A percentile compares a stretch with the other conserved stretches of the same genome.
phyloP scores from a whole-genome alignment of 768 basidiomycete species.

The Psilocybe cubensis region DNA sequence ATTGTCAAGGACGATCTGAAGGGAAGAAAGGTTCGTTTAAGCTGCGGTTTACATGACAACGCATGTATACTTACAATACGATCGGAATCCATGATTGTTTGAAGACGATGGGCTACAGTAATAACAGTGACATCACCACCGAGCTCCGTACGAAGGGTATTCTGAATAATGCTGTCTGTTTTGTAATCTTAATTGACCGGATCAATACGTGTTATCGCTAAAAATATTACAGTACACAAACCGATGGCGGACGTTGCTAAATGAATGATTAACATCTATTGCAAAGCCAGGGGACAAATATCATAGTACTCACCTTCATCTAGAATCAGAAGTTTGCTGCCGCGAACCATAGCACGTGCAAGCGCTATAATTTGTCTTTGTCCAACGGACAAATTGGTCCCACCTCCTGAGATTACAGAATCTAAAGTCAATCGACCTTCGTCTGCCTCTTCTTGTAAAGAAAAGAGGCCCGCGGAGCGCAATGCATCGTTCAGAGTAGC shows the following conservation, averaged over 20 bases:
- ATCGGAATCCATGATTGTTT: conserved; percentile 72
- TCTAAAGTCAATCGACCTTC: conserved; percentile 54
- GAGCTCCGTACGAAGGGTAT: conserved; percentile 68
- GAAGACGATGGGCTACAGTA: conserved; percentile 72
- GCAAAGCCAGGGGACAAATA: background rate
- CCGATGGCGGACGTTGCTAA: conserved; percentile 53
- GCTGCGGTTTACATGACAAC: background rate
- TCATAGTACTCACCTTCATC: conserved; percentile 52
- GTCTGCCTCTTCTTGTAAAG: conserved; percentile 44
- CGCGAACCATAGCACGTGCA: conserved; percentile 62
- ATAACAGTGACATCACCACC: conserved; percentile 61
- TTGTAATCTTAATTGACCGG: conserved; percentile 46
- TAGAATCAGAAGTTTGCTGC: conserved; percentile 62
- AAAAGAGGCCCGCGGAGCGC: conserved; percentile 42
- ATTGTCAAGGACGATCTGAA: conserved; percentile 15
- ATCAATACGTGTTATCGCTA: background rate
- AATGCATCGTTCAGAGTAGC: conserved; percentile 41
- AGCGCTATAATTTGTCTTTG: conserved; percentile 75
- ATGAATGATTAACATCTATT: too few species aligned
- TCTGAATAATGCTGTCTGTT: conserved; percentile 73
- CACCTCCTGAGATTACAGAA: conserved; percentile 51
- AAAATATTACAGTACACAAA: conserved; percentile 15
- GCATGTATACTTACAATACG: conserved; percentile 40
- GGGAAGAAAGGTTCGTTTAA: background rate
- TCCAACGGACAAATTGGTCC: conserved; percentile 76